Evolutionary conservation across 768 basidiomycete genomes (phyloP).

Genomic region (Boletus vermiculosoides): DNA sequence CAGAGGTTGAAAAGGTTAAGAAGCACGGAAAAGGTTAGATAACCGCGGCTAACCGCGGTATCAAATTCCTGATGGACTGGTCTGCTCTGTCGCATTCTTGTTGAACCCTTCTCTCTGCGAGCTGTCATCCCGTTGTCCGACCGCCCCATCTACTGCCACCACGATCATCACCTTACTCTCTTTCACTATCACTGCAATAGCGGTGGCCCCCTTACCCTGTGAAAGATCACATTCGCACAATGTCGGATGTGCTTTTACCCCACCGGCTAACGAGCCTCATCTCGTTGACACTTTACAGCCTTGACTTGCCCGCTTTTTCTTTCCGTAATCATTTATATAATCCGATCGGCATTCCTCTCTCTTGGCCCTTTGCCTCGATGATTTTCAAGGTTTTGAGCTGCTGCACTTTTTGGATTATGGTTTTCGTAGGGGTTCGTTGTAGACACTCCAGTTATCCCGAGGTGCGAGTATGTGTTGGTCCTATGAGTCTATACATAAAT

Average conservation of each 20-base stretch:
- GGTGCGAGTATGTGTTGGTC: too few species aligned
- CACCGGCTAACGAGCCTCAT: constrained; percentile 37
- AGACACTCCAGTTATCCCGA: too few species aligned
- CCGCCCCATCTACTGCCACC: constrained; percentile 1
- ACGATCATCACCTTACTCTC: neutral
- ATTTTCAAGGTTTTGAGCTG: neutral
- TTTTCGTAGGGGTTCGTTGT: neutral
- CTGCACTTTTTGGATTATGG: neutral
- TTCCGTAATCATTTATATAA: neutral
- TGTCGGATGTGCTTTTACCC: constrained; percentile 27
- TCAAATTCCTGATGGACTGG: too few species aligned
- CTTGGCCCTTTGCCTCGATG: neutral
- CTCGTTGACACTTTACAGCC: constrained; percentile 31
- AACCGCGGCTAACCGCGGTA: too few species aligned
- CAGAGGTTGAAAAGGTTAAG: too few species aligned
- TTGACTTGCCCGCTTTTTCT: neutral
- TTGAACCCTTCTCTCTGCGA: constrained; percentile 1
- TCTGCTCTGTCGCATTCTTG: constrained; percentile 21
- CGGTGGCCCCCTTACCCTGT: constrained; percentile 8
- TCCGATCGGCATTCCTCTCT: neutral
- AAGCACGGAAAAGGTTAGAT: too few species aligned
- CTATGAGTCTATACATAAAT: neutral
- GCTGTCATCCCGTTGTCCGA: constrained; percentile 10
- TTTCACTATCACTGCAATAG: neutral
- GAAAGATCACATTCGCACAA: constrained; percentile 17